Evolutionary conservation across 495 filamentous ascomycete genomes (phyloP).

Genomic region (Lepidopterella palustris): DNA sequence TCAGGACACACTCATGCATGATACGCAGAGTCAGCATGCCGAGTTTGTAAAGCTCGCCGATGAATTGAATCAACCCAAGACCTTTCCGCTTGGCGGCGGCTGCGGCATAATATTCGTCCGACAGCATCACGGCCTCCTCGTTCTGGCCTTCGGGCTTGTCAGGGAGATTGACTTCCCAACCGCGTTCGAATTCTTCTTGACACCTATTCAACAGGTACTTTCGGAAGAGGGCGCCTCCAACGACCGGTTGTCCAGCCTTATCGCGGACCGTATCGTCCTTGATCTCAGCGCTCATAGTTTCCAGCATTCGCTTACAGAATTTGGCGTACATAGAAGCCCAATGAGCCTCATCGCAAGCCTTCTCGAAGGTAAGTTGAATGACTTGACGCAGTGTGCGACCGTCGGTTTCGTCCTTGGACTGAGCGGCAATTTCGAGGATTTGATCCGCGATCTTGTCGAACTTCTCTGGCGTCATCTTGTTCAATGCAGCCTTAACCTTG

Average conservation of each 20-base stretch:
- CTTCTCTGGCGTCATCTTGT: conserved; percentile 99
- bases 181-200: conserved; percentile 97
- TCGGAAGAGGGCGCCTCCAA: conserved; percentile 88
- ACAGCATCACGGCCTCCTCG: conserved; percentile 74
- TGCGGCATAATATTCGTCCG: conserved; percentile 93
- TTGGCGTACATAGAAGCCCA: conserved; percentile 99
- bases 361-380: conserved; percentile 98
- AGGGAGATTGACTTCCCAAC: conserved; percentile 89
- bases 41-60: conserved; percentile 97
- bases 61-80: conserved; percentile 97
- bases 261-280: conserved; percentile 89
- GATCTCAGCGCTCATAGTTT: conserved; percentile 91
- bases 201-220: conserved; percentile 98
- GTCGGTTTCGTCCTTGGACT: conserved; percentile 92
- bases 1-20: conserved; percentile 99
- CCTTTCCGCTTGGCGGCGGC: conserved; percentile 95
- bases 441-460: conserved; percentile 94
- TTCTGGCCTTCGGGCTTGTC: conserved; percentile 69
- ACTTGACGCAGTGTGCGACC: conserved; percentile 93
- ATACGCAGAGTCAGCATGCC: conserved; percentile 97
- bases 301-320: conserved; percentile 96
- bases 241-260: conserved; percentile 76
- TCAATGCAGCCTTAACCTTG: conserved; percentile 95
- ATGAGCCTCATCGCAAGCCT: conserved; percentile 96
- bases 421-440: conserved; percentile 83